Evolutionary conservation across 345 rosid species (phyloP), one percentile per base, ranked within the genome.

Genomic region (Tarenaya hassleriana): DNA sequence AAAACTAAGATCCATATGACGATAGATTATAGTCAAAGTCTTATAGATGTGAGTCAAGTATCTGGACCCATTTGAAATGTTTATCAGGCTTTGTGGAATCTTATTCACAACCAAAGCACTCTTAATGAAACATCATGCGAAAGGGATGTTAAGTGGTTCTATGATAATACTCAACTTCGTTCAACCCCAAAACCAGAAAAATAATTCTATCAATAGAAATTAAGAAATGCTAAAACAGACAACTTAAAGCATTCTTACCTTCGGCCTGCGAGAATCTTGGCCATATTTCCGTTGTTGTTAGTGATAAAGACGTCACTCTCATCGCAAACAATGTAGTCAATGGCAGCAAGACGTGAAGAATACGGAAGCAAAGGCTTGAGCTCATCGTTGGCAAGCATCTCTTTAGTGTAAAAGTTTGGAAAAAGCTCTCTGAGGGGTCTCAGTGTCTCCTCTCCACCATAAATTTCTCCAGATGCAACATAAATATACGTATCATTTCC

Each of bases 381-480:
- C 68, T 83, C 95, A 50, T 82, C 79, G 42, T 64, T 64, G 16
- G 81, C 94, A 62, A 94, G 94, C 82, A 77, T 81, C 70, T 94
- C 99, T 69, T 88, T 88, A 10, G 99, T 88, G 58, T 86, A 86
- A 58, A 88, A 94, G 74, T 88, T 86, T 40, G 97, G 95, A 56
- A 94, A 94, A 48, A 94, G 79, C 53, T 83, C 95, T 66, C 86
- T 75, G 0, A 86, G 77, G 24, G 99, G 99, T 53, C 58, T 68
- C 58, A 94, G 64, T 37, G 99, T 88, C 60, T 77, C 80, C 69
- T 88, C 97, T 57, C 97, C 99, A 7, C 97, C 97, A 42, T 88
- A 94, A 75, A 94, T 80, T 72, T 94, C 99, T 66, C 97, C 99
- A 53, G 99, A 88, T 19, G 99, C 99, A 61, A 88, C 92, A 68